These are phyloP conservation scores for Salix suchowensis DNA, from an alignment of 345 rosid genomes.

Conservation along the genomic window DNA sequence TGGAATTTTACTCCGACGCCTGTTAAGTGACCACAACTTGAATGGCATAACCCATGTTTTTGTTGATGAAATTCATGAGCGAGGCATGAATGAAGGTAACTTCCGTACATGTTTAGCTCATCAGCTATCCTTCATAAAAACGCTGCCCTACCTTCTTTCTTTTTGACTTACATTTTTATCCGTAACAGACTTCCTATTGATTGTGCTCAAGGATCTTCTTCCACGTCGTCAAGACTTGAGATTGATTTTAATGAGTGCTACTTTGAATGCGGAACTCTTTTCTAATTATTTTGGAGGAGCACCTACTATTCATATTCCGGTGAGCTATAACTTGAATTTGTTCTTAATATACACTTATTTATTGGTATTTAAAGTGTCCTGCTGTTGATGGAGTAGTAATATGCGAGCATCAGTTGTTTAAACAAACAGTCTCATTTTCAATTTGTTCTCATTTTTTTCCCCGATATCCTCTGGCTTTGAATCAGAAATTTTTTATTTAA, in stretches of 20 bases:
- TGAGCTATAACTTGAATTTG: slow-evolving; percentile 31
- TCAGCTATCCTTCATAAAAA: neutral
- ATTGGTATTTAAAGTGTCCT: slow-evolving; percentile 1
- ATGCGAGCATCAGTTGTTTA: neutral
- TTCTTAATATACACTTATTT: neutral
- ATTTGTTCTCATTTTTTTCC: neutral
- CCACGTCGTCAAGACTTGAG: slow-evolving; percentile 91
- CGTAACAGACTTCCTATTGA: slow-evolving; percentile 78
- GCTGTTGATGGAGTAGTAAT: neutral
- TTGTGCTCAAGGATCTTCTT: slow-evolving; percentile 96
- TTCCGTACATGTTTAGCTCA: slow-evolving; percentile 2
- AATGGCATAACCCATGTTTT: slow-evolving; percentile 92
- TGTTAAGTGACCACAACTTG: slow-evolving; percentile 85
- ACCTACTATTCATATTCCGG: slow-evolving; percentile 90
- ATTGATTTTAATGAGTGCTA: slow-evolving; percentile 96
- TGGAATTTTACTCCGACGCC: slow-evolving; percentile 88
- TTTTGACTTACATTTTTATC: slow-evolving; percentile 4
- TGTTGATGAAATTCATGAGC: slow-evolving; percentile 97
- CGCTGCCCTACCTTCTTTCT: neutral
- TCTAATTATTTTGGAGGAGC: slow-evolving; percentile 87
- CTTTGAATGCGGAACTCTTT: slow-evolving; percentile 92
- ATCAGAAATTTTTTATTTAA: slow-evolving; percentile 2
- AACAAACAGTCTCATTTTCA: neutral
- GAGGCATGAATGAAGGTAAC: slow-evolving; percentile 99
- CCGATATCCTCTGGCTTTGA: neutral